These are phyloP conservation scores for Cylindrotheca closterium DNA, from an alignment of 108 stramenopile genomes.

Conservation along the genomic window DNA sequence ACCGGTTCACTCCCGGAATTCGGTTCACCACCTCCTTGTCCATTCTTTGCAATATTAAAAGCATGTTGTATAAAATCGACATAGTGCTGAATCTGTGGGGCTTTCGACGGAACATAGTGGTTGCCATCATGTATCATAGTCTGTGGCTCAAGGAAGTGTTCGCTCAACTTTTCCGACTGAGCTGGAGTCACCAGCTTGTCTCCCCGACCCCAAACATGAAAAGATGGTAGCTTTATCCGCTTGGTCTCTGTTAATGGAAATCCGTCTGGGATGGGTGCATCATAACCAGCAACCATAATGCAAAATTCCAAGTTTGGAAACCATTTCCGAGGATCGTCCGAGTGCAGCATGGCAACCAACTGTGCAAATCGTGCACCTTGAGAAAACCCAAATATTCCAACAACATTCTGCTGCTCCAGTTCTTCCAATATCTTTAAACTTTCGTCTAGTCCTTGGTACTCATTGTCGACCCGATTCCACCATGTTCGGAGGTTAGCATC, in stretches of 20 bases:
- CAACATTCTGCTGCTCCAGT: slow-evolving; percentile 15
- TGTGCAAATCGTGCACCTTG: slow-evolving; percentile 77
- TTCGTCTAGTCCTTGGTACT: slow-evolving; percentile 63
- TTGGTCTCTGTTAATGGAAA: not conserved
- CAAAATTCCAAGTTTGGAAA: slow-evolving; percentile 55
- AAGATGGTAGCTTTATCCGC: slow-evolving; percentile 27
- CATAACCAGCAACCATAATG: slow-evolving; percentile 69
- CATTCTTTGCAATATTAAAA: slow-evolving; percentile 47
- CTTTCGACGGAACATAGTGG: slow-evolving; percentile 78
- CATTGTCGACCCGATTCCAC: slow-evolving; percentile 41
- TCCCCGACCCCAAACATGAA: slow-evolving; percentile 69
- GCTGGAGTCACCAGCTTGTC: slow-evolving; percentile 57
- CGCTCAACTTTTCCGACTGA: slow-evolving; percentile 33
- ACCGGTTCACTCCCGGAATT: not conserved
- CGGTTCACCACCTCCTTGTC: slow-evolving; percentile 1
- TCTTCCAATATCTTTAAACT: slow-evolving; percentile 39
- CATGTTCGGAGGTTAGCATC: slow-evolving; percentile 25
- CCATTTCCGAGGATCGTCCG: slow-evolving; percentile 5
- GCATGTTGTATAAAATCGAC: slow-evolving; percentile 76
- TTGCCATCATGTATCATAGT: slow-evolving; percentile 56
- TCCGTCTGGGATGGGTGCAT: slow-evolving; percentile 50
- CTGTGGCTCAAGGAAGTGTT: slow-evolving; percentile 21
- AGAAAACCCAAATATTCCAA: slow-evolving; percentile 77
- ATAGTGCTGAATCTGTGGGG: slow-evolving; percentile 44
- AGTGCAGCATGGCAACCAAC: slow-evolving; percentile 44